Conservation (phyloP, 495 filamentous ascomycete species). For the Glutinoglossum americanum region DNA sequence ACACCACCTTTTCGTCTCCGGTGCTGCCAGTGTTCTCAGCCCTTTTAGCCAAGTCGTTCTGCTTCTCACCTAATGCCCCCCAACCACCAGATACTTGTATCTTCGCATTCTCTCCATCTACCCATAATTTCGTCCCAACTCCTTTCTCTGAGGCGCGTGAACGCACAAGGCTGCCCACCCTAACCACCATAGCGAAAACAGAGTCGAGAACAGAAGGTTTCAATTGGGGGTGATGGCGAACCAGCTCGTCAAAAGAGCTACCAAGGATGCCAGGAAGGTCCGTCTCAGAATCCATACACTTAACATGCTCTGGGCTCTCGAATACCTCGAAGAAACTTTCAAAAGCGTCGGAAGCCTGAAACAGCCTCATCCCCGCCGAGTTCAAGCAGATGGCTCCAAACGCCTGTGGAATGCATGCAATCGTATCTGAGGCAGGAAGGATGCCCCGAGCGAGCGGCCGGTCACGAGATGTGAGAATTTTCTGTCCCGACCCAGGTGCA, state of each 20-base stretch:
- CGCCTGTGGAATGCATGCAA: conserved; percentile 62
- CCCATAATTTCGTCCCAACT: conserved; percentile 62
- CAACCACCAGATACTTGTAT: conserved; percentile 30
- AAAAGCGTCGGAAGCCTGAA: conserved; percentile 61
- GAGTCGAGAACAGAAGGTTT: conserved; percentile 58
- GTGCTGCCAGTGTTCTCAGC: background rate
- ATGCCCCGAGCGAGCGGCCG: conserved; percentile 47
- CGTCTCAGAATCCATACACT: conserved; percentile 49
- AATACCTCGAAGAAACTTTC: conserved; percentile 85
- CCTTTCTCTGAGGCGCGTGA: conserved; percentile 22
- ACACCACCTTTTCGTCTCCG: conserved; percentile 11
- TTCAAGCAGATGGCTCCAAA: conserved; percentile 91
- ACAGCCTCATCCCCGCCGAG: conserved; percentile 67
- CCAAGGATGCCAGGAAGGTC: conserved; percentile 47
- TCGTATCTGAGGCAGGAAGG: conserved; percentile 63
- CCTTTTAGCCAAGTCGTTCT: background rate
- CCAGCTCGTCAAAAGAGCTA: conserved; percentile 76
- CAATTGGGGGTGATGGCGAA: conserved; percentile 74
- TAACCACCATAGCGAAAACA: conserved; percentile 62
- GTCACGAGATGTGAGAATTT: conserved; percentile 13
- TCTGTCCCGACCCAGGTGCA: background rate
- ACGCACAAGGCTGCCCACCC: conserved; percentile 26
- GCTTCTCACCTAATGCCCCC: conserved; percentile 16
- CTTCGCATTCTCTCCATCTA: conserved; percentile 27
- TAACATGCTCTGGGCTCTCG: conserved; percentile 75